Base-by-base conservation (phyloP, 805 yeast species). In the Cephaloascus albidus region DNA sequence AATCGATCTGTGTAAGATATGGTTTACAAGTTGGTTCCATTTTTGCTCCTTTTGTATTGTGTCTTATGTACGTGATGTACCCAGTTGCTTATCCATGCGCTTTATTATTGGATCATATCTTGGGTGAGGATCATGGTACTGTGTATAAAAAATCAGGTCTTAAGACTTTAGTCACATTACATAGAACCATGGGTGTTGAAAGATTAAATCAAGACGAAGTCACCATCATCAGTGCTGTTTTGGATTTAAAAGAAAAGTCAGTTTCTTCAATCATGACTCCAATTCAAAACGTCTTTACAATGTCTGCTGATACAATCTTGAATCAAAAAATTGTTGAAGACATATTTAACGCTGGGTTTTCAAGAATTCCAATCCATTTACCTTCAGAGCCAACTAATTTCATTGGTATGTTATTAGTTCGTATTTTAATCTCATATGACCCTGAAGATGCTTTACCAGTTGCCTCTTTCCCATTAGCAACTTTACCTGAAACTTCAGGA, bases 51-150 rank as follows among this genome's bases (percentile, higher is more conserved):
- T 89, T 87, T 61, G 97, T 90, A 16, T 65, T 81, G 35, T 60
- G 67, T 2, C 69, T 90, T 54, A 90, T 90, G 96, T 89, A 89
- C 58, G 30, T 80, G 35, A 76, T 90, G 84, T 88, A 83, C 57
- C 97, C 97, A 0, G 69, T 90, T 35, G 95, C 97, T 1, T 86
- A 86, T 52, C 98, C 98, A 2, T 80, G 82, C 43, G 90, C 97
- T 1, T 52, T 76, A 43, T 65, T 90, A 30, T 70, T 90, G 47
- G 98, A 90, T 60, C 70, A 74, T 51, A 72, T 82, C 30, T 68
- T 90, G 28, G 98, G 98, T 40, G 95, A 90, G 63, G 96, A 87
- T 60, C 97, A 90, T 59, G 97, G 98, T 27, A 88, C 96, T 2
- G 77, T 90, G 33, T 90, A 90, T 65, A 87, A 86, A 57, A 87